Conservation (phyloP, 2,329 filamentous ascomycete species). For the Colletotrichum somersetense region DNA sequence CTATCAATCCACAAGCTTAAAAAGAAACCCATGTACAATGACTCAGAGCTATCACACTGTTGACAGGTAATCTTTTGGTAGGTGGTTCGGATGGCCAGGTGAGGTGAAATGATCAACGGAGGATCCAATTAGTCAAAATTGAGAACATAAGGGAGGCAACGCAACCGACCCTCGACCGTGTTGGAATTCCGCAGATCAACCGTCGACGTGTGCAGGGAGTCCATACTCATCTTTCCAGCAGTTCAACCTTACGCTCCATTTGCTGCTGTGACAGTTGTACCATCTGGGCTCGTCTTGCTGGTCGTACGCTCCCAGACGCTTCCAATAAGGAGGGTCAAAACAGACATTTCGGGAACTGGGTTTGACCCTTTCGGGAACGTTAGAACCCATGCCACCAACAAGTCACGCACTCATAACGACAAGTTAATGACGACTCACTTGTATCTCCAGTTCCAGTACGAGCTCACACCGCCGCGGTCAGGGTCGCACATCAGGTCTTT, state of each 20-base stretch:
- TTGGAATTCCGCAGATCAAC: neutral
- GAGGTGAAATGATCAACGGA: neutral
- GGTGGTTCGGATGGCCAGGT: neutral
- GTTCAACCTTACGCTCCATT: rapidly evolving
- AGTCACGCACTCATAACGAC: neutral
- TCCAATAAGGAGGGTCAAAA: neutral
- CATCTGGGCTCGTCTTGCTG: neutral
- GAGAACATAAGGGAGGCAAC: neutral
- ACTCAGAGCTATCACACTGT: neutral
- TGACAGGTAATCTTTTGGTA: neutral
- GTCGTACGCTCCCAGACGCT: neutral
- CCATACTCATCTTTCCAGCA: neutral
- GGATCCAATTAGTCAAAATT: neutral
- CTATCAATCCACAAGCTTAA: neutral
- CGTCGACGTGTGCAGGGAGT: neutral
- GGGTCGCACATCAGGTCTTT: neutral
- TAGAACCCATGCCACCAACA: neutral
- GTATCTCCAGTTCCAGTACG: slow-evolving; percentile 18
- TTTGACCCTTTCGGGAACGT: neutral
- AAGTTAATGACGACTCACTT: neutral
- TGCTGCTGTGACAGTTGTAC: neutral
- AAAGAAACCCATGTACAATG: neutral
- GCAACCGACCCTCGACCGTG: neutral
- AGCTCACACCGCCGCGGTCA: neutral
- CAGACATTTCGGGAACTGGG: neutral